phyloP scores from a whole-genome alignment of 495 filamentous ascomycete genomes.

The Monascus purpureus region DNA sequence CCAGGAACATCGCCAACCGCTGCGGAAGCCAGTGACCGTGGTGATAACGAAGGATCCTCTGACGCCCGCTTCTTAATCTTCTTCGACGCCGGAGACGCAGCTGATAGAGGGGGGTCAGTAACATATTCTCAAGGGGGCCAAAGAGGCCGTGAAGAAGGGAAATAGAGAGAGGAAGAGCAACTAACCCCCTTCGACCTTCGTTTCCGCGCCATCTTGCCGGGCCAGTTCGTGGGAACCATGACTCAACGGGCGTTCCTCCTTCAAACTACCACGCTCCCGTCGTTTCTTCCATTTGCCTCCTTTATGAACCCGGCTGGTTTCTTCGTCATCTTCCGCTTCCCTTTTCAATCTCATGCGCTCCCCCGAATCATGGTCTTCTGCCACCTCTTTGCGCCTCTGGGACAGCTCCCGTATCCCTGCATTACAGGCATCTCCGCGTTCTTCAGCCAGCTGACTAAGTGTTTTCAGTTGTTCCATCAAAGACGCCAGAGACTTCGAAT shows the following conservation, averaged over 20 bases:
- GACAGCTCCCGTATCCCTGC: conserved; percentile 59
- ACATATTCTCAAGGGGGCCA: neutral
- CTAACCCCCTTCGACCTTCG: conserved; percentile 47
- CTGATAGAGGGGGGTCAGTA: conserved; percentile 9
- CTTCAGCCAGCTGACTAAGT: conserved; percentile 50
- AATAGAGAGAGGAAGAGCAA: conserved; percentile 11
- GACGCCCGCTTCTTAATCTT: conserved; percentile 39
- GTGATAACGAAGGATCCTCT: conserved; percentile 46
- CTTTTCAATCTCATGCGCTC: conserved; percentile 35
- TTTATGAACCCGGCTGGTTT: conserved; percentile 29
- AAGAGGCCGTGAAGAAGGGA: conserved; percentile 4
- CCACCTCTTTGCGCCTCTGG: conserved; percentile 43
- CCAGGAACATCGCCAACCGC: conserved; percentile 29
- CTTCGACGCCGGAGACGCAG: conserved; percentile 31
- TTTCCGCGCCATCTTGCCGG: conserved; percentile 50
- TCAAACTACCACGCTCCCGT: conserved; percentile 33
- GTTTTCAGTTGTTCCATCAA: conserved; percentile 53
- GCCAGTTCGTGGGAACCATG: conserved; percentile 51
- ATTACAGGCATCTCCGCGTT: conserved; percentile 48
- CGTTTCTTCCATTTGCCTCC: conserved; percentile 35
- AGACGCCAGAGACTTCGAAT: conserved; percentile 56
- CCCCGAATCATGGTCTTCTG: conserved; percentile 36
- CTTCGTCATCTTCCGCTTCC: conserved; percentile 42
- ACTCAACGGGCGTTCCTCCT: conserved; percentile 43
- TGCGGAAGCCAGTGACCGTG: conserved; percentile 41